A percentile compares a stretch with the other conserved stretches of the same genome.
phyloP scores from a whole-genome alignment of 176 grass and related monocot species.

The Hordeum marinum region DNA sequence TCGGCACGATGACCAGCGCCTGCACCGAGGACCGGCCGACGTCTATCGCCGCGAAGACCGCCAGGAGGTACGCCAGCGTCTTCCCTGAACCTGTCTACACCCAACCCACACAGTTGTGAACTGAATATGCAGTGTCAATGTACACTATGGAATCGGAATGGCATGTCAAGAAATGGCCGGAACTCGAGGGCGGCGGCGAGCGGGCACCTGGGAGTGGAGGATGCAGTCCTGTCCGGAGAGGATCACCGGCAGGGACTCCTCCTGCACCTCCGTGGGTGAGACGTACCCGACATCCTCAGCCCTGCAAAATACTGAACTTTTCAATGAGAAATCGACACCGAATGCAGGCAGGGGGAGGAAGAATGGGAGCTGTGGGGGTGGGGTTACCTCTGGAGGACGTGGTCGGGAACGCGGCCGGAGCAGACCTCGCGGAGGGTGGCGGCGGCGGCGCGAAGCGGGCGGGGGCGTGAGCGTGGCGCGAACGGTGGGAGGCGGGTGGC shows the following conservation, averaged over 20 bases:
- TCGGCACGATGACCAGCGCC: slow-evolving; percentile 82
- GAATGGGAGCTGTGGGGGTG: not conserved
- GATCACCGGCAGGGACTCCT: slow-evolving; percentile 71
- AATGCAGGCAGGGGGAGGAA: not conserved
- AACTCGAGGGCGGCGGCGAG: not conserved
- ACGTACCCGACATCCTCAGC: slow-evolving; percentile 69
- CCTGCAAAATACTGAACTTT: slow-evolving; percentile 27
- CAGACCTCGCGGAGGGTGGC: slow-evolving; percentile 70
- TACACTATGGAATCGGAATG: not conserved
- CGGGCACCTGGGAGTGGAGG: slow-evolving; percentile 81
- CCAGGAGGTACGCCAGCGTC: slow-evolving; percentile 81
- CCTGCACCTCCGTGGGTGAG: slow-evolving; percentile 68
- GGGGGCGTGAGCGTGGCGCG: not conserved
- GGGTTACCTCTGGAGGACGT: slow-evolving; percentile 59
- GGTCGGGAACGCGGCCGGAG: slow-evolving; percentile 53
- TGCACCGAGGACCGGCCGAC: slow-evolving; percentile 68
- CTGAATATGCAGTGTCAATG: not conserved
- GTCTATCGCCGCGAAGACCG: slow-evolving; percentile 70
- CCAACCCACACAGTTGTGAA: not conserved
- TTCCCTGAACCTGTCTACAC: slow-evolving; percentile 97
- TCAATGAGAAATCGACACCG: not conserved
- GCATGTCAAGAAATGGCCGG: not conserved
- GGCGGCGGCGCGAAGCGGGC: slow-evolving; percentile 1
- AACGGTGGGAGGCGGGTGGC: not conserved
- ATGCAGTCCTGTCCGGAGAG: slow-evolving; percentile 78